phyloP scores from a whole-genome alignment of 441 rosid genomes.

The Brassica balearica region DNA sequence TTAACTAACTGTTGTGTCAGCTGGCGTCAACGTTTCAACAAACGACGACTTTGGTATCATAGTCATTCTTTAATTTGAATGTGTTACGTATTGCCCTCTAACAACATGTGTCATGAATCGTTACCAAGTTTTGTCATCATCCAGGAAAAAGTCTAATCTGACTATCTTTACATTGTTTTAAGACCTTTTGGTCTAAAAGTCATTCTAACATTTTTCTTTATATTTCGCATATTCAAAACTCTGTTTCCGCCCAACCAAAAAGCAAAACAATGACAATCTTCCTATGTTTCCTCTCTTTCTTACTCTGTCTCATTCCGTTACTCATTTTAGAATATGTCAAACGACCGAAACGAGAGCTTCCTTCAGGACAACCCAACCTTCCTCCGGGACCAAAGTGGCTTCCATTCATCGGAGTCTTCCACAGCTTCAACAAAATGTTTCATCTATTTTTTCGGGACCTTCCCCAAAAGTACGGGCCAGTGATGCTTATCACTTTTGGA shows the following conservation, averaged over 20 bases:
- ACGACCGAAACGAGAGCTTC: not conserved
- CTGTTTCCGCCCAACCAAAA: not conserved
- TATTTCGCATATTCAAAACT: not conserved
- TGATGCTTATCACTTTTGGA: not conserved
- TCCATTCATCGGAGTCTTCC: not conserved
- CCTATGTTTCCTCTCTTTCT: not conserved
- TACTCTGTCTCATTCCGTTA: too few species aligned
- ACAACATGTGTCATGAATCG: constrained; percentile 2
- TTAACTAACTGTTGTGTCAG: too few species aligned
- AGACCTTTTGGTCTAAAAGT: not conserved
- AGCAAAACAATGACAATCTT: not conserved
- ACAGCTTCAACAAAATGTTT: not conserved
- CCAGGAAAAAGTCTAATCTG: not conserved
- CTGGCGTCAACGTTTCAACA: too few species aligned
- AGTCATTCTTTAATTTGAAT: too few species aligned
- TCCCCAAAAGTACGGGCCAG: not conserved
- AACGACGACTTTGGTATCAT: too few species aligned
- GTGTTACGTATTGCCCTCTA: not conserved
- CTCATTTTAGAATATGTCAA: too few species aligned
- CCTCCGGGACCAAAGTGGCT: not conserved
- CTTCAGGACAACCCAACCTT: not conserved
- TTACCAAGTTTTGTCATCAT: constrained; percentile 2
- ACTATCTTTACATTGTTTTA: not conserved
- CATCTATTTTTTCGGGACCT: not conserved
- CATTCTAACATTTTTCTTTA: not conserved